Base-by-base conservation (phyloP, 331 rosid species). In the Malus hybrid region DNA sequence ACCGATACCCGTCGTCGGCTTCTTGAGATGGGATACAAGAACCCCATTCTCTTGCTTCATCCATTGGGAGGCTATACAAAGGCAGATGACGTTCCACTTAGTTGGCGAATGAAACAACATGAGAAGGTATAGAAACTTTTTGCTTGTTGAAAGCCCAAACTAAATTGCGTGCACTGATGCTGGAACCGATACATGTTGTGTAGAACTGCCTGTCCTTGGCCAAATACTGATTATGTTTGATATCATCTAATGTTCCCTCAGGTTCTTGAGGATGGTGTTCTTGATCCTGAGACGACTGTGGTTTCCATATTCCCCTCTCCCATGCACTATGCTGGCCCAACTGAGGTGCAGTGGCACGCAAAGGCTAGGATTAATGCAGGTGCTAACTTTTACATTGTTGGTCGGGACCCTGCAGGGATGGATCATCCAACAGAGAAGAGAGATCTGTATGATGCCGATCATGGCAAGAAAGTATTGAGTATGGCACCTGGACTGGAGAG, bases 261-360 rank as follows among this genome's bases (percentile, higher is more conserved):
- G 98, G 99, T 95, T 75, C 97, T 95, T 9, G 98, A 95, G 87
- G 99, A 90, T 71, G 99, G 99, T 82, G 97, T 95, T 69, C 98
- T 95, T 50, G 97, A 95, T 89, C 98, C 99, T 42, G 94, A 92
- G 80, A 95, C 98, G n/a, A 95, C 99, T n/a, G 98, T 95, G 52
- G 97, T 95, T 62, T 95, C 99, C 67, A 95, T 95, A 82, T 95
- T 95, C 79, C 99, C 99, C 6, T 95, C 99, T 78, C 99, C 99
- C 24, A 95, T 92, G 99, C 97, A 90, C 84, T 95, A 95, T 69
- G 97, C 99, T 10, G 99, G 99, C 70, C 99, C 97, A 10, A 95
- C 99, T 8, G 99, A 95, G 84, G 99, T 95, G 77, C 99, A 95
- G 86, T 95, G 99, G 99, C 99, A 95, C 80, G 99, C 99, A 72